These are phyloP conservation scores for Chrysoporthe deuterocubensis DNA, from an alignment of 2,329 filamentous ascomycete genomes.

Conservation along the genomic window DNA sequence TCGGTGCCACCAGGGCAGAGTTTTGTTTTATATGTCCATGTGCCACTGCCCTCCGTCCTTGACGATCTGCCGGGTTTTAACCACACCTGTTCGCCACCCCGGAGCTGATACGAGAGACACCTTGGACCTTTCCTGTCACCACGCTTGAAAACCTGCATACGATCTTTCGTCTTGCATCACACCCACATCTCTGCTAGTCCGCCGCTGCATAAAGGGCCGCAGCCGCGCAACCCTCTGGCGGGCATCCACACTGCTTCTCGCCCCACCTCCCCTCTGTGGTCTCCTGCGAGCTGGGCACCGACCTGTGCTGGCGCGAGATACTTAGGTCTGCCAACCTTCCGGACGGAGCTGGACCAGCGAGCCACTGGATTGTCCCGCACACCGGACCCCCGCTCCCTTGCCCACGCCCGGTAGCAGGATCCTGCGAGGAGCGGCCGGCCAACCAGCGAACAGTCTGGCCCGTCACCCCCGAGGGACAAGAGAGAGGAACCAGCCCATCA, in stretches of 20 bases:
- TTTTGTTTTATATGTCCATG: conserved; percentile 10
- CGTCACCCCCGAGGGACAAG: conserved; percentile 14
- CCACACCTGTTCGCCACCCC: conserved; percentile 23
- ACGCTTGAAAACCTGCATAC: conserved; percentile 3
- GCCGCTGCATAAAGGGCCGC: conserved; percentile 25
- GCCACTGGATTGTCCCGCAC: conserved; percentile 10
- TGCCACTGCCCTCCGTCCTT: neutral
- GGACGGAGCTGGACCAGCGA: conserved; percentile 14
- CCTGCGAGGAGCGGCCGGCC: conserved; percentile 18
- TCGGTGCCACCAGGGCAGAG: conserved; percentile 6
- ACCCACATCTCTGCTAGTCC: conserved; percentile 19
- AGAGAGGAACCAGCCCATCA: conserved; percentile 11
- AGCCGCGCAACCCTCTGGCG: conserved; percentile 22
- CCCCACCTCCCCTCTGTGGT: conserved; percentile 14
- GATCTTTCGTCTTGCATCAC: neutral
- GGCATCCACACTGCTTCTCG: conserved; percentile 13
- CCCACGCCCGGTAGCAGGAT: conserved; percentile 23
- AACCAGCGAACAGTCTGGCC: conserved; percentile 26
- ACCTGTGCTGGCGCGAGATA: conserved; percentile 8
- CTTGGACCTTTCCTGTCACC: conserved; percentile 3
- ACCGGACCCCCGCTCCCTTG: conserved; percentile 26
- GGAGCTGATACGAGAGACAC: conserved; percentile 21
- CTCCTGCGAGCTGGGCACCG: conserved; percentile 19
- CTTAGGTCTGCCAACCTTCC: conserved; percentile 10
- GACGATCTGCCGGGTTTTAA: neutral